Conservation (phyloP, 2,329 filamentous ascomycete genomes). For the Exutisphaerella laricina region DNA sequence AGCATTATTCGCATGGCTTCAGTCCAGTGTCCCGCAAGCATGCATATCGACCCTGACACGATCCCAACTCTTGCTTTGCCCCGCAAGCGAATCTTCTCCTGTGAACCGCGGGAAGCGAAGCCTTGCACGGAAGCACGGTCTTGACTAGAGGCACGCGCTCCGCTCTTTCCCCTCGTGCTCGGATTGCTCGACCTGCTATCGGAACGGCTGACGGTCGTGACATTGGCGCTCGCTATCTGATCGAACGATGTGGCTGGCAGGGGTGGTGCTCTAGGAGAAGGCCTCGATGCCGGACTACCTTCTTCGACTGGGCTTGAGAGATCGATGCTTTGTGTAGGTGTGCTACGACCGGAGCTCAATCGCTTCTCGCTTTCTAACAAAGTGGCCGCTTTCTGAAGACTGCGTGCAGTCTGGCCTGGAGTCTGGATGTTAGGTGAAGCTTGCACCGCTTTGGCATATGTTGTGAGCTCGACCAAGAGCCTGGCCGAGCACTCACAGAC, state of each 20-base stretch:
- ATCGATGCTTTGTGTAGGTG: slow-evolving; percentile 18
- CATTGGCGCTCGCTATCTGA: slow-evolving; percentile 44
- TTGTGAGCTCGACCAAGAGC: slow-evolving; percentile 44
- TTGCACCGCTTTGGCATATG: slow-evolving; percentile 44
- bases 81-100: slow-evolving; percentile 60
- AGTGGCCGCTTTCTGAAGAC: slow-evolving; percentile 35
- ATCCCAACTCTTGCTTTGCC: slow-evolving; percentile 75
- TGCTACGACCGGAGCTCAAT: slow-evolving; percentile 21
- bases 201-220: slow-evolving; percentile 35
- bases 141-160: slow-evolving; percentile 37
- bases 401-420: slow-evolving; percentile 49
- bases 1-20: slow-evolving; percentile 79
- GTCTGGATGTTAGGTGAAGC: slow-evolving; percentile 66
- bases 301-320: slow-evolving; percentile 26
- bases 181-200: slow-evolving; percentile 28
- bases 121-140: slow-evolving; percentile 60
- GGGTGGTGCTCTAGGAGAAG: slow-evolving; percentile 22
- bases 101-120: slow-evolving; percentile 56
- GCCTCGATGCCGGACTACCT: slow-evolving; percentile 17
- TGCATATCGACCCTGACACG: slow-evolving; percentile 75
- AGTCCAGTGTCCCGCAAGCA: slow-evolving; percentile 83
- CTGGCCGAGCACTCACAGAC: slow-evolving; percentile 43
- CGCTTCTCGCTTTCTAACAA: slow-evolving; percentile 21
- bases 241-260: slow-evolving; percentile 51
- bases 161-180: slow-evolving; percentile 17